Percentiles rank a stretch among this genome's conserved stretches.
phyloP scores from a whole-genome alignment of 169 alveolate genomes.

The Cystoisospora suis region DNA sequence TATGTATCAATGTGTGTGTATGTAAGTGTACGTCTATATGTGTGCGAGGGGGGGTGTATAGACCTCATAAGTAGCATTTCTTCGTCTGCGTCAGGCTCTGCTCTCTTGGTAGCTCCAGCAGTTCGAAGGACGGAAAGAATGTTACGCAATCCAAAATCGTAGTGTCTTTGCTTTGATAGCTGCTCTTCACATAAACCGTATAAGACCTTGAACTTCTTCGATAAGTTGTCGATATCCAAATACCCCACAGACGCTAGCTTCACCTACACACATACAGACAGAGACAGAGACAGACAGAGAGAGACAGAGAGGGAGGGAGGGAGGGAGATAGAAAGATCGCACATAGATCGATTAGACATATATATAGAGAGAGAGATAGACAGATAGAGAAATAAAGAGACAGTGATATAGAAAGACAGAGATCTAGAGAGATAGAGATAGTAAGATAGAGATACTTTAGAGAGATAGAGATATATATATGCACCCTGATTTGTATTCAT shows the following conservation, averaged over 20 bases:
- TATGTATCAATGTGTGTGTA: background rate
- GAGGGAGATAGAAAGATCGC: background rate
- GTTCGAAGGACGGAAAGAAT: conserved; percentile 92
- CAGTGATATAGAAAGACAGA: background rate
- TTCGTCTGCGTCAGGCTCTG: conserved; percentile 89
- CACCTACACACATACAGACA: conserved; percentile 69
- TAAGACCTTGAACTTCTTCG: conserved; percentile 93
- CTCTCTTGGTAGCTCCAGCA: conserved; percentile 92
- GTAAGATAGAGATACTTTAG: background rate
- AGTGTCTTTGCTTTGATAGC: conserved; percentile 93
- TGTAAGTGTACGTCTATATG: background rate
- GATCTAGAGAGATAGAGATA: background rate
- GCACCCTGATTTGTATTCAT: too few species aligned
- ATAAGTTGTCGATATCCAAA: conserved; percentile 82
- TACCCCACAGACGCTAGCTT: conserved; percentile 95
- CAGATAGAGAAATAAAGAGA: background rate
- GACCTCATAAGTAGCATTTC: conserved; percentile 81
- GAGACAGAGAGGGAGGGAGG: background rate
- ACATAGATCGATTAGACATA: background rate
- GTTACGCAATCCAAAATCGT: conserved; percentile 94
- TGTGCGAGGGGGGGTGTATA: background rate
- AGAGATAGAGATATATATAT: too few species aligned
- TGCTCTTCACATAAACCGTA: conserved; percentile 94
- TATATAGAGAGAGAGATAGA: background rate
- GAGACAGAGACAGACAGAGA: background rate